Evolutionary conservation across 345 rosid species (phyloP), one percentile per base, ranked within the genome.

Genomic region (Camelina laxa): DNA sequence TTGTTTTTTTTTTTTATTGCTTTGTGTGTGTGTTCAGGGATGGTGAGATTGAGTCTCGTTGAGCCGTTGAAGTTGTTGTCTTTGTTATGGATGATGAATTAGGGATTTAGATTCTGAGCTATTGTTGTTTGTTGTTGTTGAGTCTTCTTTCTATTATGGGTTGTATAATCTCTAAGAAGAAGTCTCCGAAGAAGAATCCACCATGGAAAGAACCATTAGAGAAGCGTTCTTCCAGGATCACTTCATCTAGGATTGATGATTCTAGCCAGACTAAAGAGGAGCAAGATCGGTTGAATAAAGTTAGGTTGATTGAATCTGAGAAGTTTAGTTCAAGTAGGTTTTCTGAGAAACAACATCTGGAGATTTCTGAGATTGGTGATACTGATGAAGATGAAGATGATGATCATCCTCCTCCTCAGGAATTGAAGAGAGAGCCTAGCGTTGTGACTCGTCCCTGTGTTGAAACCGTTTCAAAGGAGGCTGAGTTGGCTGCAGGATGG

Each of bases 151-250:
- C 30, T 35, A 13, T 48, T 13, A 94, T 94, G 98, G 98, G 98
- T 77, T 89, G 97, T 63, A 77, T 88, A 68, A 71, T 83, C 77
- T 88, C 97, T 0, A 94, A 94, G 84, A 85, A 89, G 30, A 84
- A 60, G 67, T 87, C 95, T 0, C 87, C 89, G 67, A 84, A 88
- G 39, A 84, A 63, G 76, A 30, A 15, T 59, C 59, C 70, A 16
- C 65, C 85, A 9, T 62, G 88, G 53, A 89, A 84, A 79, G 86
- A 84, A 33, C 68, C 88, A 33, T 70, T 82, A 17, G 92, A 84
- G 57, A 80, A 80, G 81, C 89, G 86, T 67, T 84, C 85, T 70
- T 82, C 87, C 6, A 82, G 85, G 70, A 81, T 85, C 27, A 81
- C 76, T 81, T 87, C 94, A 0, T 84, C 88, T 5, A 72, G 85